These are phyloP conservation scores for Beauveria varroae DNA, from an alignment of 2,329 filamentous ascomycete genomes.

Conservation along the genomic window DNA sequence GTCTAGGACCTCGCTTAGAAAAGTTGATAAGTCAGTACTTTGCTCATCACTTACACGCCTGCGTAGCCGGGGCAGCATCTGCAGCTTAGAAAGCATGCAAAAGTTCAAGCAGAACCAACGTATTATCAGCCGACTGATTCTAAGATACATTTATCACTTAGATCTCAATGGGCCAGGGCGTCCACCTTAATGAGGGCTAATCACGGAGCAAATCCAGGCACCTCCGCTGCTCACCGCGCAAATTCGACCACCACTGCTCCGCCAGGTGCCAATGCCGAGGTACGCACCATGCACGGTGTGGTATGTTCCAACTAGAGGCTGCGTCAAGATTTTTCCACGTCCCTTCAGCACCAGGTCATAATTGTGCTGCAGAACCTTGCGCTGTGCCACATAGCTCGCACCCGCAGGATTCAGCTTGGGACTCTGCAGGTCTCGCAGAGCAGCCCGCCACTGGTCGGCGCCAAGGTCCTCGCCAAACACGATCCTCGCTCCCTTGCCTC, in stretches of 20 bases:
- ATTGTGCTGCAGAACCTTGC: neutral
- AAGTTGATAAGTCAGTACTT: neutral
- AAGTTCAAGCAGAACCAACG: neutral
- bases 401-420: neutral
- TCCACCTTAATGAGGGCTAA: neutral
- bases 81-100: too few relatives aligned
- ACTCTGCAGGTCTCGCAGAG: neutral
- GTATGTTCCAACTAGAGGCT: neutral
- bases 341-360: neutral
- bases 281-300: neutral
- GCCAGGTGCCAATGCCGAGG: slow-evolving; percentile 2
- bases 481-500: slow-evolving; percentile 33
- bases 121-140: neutral
- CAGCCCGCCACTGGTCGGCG: neutral
- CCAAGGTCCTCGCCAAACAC: slow-evolving; percentile 29
- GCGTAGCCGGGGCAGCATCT: neutral
- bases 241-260: neutral
- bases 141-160: too few relatives aligned
- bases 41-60: neutral
- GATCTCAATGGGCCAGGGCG: neutral
- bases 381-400: neutral
- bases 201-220: slow-evolving; percentile 3
- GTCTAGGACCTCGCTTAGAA: neutral
- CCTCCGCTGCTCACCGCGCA: neutral
- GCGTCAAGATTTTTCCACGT: neutral